Conservation (phyloP, 129 eudicot genomes). For the Pittosporum tobira region DNA sequence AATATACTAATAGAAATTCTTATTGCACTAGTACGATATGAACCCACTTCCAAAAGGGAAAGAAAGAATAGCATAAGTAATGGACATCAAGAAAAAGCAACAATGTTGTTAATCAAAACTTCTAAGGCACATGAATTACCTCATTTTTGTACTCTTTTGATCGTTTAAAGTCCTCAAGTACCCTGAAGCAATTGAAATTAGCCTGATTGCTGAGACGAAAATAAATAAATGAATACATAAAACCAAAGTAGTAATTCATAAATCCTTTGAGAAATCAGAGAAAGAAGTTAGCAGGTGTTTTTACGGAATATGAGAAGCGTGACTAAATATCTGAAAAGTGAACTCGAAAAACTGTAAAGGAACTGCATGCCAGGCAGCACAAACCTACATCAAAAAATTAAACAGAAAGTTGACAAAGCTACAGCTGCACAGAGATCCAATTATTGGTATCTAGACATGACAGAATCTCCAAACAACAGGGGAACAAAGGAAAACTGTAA, state of each 20-base stretch:
- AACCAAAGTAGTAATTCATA: no score
- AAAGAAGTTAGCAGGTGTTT: neutral
- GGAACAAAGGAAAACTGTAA: no score
- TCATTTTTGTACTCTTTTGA: neutral
- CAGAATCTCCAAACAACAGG: no score
- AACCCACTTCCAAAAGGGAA: neutral
- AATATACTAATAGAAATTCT: no score
- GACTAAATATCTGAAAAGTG: neutral
- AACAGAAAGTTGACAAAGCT: neutral
- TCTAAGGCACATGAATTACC: neutral
- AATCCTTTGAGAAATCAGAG: neutral
- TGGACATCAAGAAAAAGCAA: neutral
- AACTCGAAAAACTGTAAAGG: neutral
- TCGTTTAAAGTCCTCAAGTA: neutral
- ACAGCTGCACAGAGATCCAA: neutral
- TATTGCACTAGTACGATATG: neutral
- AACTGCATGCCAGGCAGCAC: neutral
- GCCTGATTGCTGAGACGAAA: neutral
- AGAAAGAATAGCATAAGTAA: neutral
- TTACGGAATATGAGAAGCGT: neutral
- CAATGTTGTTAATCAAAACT: neutral
- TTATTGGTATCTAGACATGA: neutral
- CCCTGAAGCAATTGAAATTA: neutral
- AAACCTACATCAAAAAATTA: neutral
- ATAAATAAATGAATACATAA: neutral